Conservation (phyloP, 106 monocot genomes). For the Dioscorea dumetorum region DNA sequence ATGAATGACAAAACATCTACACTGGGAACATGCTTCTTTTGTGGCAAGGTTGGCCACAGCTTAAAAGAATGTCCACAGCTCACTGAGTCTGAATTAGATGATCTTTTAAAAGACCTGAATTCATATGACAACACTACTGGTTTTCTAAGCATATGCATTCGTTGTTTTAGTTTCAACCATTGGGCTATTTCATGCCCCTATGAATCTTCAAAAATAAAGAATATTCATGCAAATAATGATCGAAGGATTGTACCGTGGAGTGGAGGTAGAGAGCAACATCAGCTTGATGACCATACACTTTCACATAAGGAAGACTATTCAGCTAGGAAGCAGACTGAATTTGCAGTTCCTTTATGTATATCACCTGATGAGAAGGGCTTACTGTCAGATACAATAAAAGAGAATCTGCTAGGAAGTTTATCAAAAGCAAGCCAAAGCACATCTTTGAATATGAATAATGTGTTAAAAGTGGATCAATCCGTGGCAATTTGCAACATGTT, state of each 20-base stretch:
- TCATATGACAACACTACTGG: slow-evolving; percentile 4
- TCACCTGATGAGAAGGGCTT: neutral
- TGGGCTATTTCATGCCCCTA: slow-evolving; percentile 31
- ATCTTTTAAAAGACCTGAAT: slow-evolving; percentile 11
- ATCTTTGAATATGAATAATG: neutral
- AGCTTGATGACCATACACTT: neutral
- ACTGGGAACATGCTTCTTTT: slow-evolving; percentile 30
- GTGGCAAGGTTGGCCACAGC: slow-evolving; percentile 29
- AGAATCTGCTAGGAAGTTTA: neutral
- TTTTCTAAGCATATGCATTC: slow-evolving; percentile 22
- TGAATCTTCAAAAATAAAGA: neutral
- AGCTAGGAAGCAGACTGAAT: neutral
- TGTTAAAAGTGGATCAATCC: slow-evolving; percentile 7
- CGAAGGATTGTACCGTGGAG: slow-evolving; percentile 15
- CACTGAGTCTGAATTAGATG: slow-evolving; percentile 5
- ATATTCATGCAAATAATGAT: slow-evolving; percentile 9
- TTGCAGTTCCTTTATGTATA: neutral
- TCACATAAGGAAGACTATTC: neutral
- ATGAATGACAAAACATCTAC: neutral
- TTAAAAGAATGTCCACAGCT: slow-evolving; percentile 20
- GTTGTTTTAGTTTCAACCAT: slow-evolving; percentile 23
- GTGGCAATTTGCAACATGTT: slow-evolving; percentile 11
- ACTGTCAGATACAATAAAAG: neutral
- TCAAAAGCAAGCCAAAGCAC: neutral
- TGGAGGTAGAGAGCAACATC: slow-evolving; percentile 9